A percentile compares a stretch with the other conserved stretches of the same genome.
Evolutionary conservation across 2,329 filamentous ascomycete genomes (phyloP).

Genomic region (Cladophialophora yegresii): DNA sequence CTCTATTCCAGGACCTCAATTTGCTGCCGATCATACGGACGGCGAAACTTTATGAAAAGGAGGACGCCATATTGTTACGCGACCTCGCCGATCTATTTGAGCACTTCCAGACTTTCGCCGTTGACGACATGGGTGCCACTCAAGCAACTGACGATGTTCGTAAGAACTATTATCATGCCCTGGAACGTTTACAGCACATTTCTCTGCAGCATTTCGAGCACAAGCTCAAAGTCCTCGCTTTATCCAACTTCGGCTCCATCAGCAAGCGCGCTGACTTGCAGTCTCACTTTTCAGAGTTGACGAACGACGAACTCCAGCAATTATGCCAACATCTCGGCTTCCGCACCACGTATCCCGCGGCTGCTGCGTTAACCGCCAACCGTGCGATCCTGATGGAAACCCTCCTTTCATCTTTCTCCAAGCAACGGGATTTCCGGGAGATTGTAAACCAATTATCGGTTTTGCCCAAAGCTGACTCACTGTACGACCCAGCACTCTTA

Average conservation of each 20-base stretch:
- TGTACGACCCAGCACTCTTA: slow-evolving; percentile 78
- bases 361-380: slow-evolving; percentile 65
- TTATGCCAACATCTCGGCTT: slow-evolving; percentile 74
- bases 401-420: slow-evolving; percentile 73
- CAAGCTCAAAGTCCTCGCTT: slow-evolving; percentile 84
- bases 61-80: slow-evolving; percentile 73
- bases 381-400: slow-evolving; percentile 60
- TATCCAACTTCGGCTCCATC: slow-evolving; percentile 90
- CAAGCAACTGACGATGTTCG: slow-evolving; percentile 76
- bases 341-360: slow-evolving; percentile 76
- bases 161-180: slow-evolving; percentile 71
- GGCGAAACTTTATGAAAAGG: slow-evolving; percentile 74
- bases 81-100: slow-evolving; percentile 78
- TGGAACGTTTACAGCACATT: slow-evolving; percentile 78
- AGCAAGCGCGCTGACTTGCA: slow-evolving; percentile 77
- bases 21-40: slow-evolving; percentile 73
- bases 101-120: slow-evolving; percentile 84
- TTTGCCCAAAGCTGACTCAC: slow-evolving; percentile 75
- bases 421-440: slow-evolving; percentile 80
- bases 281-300: slow-evolving; percentile 70
- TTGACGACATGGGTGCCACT: slow-evolving; percentile 85
- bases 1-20: slow-evolving; percentile 81
- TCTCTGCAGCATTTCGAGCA: slow-evolving; percentile 81
- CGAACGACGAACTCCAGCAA: slow-evolving; percentile 70
- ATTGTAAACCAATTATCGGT: slow-evolving; percentile 68